Conservation (phyloP, 345 rosid species). For the Carallia pectinifolia region DNA sequence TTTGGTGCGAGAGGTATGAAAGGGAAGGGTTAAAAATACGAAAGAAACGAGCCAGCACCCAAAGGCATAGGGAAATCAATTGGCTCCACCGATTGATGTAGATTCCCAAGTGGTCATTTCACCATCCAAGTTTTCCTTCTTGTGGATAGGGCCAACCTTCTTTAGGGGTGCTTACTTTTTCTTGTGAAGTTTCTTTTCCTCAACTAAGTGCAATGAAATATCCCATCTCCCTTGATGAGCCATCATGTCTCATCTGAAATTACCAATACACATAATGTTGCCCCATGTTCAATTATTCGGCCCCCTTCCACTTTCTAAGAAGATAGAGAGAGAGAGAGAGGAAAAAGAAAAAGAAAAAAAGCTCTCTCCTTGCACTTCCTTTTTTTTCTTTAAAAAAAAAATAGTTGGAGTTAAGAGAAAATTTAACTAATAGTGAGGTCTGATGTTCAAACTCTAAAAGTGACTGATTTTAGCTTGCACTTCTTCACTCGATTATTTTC, state of each 20-base stretch:
- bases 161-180: not conserved
- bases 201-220: constrained; percentile 18
- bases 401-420: no score
- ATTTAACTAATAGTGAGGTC: no score
- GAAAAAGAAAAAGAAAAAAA: no score
- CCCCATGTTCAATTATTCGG: constrained; percentile 13
- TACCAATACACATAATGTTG: not conserved
- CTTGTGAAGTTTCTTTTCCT: constrained; percentile 10
- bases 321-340: not conserved
- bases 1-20: no score
- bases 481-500: not conserved
- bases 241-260: constrained; percentile 21
- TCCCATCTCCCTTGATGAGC: constrained; percentile 25
- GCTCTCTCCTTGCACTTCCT: no score
- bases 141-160: constrained; percentile 21
- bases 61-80: no score
- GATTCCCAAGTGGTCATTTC: constrained; percentile 15
- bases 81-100: constrained; percentile 11
- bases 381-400: no score
- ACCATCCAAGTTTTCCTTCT: constrained; percentile 8
- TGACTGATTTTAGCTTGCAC: not conserved
- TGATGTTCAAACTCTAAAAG: no score
- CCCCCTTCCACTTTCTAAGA: constrained; percentile 1
- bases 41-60: no score
- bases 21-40: no score